A percentile compares a stretch with the other conserved stretches of the same genome.
Evolutionary conservation across 306 rosid species (phyloP).

Genomic region (Pueraria montana): DNA sequence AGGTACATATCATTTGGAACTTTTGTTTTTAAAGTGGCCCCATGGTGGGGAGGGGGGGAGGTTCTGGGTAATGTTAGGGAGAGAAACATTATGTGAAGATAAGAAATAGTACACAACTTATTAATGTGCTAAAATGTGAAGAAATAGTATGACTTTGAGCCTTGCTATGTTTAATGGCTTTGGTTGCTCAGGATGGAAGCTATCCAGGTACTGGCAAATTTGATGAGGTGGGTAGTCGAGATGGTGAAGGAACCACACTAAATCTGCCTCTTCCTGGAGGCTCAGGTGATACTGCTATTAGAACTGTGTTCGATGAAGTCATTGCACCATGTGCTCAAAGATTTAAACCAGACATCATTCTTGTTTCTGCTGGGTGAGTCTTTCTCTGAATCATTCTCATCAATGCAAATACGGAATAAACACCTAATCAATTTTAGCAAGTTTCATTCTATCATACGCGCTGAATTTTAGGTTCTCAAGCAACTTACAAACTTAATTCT

Average conservation of each 20-base stretch:
- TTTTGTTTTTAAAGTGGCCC: background rate
- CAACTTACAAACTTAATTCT: conserved; percentile 21
- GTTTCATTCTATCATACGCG: conserved; percentile 19
- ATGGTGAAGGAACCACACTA: conserved; percentile 92
- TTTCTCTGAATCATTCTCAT: conserved; percentile 31
- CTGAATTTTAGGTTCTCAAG: conserved; percentile 4
- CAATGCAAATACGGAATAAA: conserved; percentile 35
- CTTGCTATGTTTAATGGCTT: conserved; percentile 26
- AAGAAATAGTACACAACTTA: background rate
- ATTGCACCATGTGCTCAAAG: conserved; percentile 89
- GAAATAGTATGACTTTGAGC: conserved; percentile 11
- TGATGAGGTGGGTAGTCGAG: conserved; percentile 80
- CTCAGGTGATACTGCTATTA: conserved; percentile 84
- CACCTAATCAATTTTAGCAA: background rate
- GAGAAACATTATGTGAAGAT: background rate
- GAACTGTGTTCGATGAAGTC: conserved; percentile 85
- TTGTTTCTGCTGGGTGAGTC: conserved; percentile 98
- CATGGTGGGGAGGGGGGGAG: background rate
- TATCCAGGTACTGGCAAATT: conserved; percentile 97
- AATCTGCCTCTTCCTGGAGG: conserved; percentile 98
- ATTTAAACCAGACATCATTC: conserved; percentile 91
- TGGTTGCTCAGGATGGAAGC: conserved; percentile 79
- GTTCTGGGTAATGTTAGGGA: background rate
- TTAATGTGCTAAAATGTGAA: background rate
- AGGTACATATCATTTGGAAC: background rate